Evolutionary conservation across 2,329 filamentous ascomycete species (phyloP).

Genomic region (Phialemoniopsis sp.): DNA sequence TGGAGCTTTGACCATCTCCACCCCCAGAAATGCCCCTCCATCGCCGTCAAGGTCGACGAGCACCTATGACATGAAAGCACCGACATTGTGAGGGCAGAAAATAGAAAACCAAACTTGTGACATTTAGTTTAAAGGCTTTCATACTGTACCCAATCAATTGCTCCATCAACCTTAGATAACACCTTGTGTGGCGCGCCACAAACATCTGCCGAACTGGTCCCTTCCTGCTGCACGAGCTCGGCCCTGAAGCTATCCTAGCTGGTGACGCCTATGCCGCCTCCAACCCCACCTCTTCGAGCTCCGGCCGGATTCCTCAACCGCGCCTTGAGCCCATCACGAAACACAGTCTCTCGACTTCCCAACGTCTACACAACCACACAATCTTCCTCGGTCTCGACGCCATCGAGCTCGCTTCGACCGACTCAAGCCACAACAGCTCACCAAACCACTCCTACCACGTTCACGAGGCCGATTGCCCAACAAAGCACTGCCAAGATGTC

Average conservation of each 20-base stretch:
- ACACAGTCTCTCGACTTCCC: neutral
- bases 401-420: neutral
- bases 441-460: neutral
- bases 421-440: neutral
- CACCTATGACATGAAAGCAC: too few relatives aligned
- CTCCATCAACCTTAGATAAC: too few relatives aligned
- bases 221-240: neutral
- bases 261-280: neutral
- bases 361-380: neutral
- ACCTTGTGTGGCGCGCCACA: too few relatives aligned
- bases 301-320: neutral
- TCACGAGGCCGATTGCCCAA: neutral
- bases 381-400: neutral
- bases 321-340: neutral
- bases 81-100: too few relatives aligned
- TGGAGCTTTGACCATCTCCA: too few relatives aligned
- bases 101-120: too few relatives aligned
- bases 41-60: too few relatives aligned
- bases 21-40: too few relatives aligned
- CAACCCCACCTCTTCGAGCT: neutral
- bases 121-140: too few relatives aligned
- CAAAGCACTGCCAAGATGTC: constrained; percentile 23
- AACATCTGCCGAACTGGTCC: neutral
- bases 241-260: neutral
- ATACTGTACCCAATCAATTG: too few relatives aligned